These are phyloP conservation scores for Podospora pseudocomata DNA, from an alignment of 495 filamentous ascomycete genomes.

Conservation along the genomic window DNA sequence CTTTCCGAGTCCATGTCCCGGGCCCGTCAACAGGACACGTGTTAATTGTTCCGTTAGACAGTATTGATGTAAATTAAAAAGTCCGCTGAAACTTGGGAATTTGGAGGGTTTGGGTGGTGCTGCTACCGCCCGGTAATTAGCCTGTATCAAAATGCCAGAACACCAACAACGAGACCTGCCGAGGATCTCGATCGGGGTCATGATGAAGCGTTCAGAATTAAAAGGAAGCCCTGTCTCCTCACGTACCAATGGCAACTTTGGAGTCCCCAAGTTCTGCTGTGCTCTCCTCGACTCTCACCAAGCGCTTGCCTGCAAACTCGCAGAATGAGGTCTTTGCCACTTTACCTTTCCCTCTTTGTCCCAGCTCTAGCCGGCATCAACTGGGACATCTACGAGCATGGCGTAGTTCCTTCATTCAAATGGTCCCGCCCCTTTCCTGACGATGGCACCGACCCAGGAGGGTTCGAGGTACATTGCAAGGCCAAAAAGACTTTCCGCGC, in stretches of 20 bases:
- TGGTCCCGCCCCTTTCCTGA: conserved; percentile 35
- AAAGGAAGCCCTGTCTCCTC: not conserved
- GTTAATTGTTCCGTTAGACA: not conserved
- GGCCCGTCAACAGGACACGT: conserved; percentile 13
- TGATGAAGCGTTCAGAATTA: not conserved
- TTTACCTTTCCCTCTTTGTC: conserved; percentile 12
- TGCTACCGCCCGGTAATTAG: conserved; percentile 15
- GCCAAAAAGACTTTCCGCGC: conserved; percentile 27
- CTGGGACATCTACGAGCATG: conserved; percentile 34
- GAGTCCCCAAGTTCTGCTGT: not conserved
- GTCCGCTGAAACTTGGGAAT: not conserved
- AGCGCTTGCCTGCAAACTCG: not conserved
- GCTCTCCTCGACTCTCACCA: not conserved
- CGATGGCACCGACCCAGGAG: conserved; percentile 28
- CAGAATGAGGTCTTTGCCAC: conserved; percentile 12
- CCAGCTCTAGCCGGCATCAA: conserved; percentile 23
- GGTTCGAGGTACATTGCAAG: conserved; percentile 32
- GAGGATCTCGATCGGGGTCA: not conserved
- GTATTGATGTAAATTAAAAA: conserved; percentile 5
- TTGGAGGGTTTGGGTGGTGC: not conserved
- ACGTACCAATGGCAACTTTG: not conserved
- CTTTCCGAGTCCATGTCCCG: not conserved
- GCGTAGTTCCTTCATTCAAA: conserved; percentile 31
- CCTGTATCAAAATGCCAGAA: conserved; percentile 10
- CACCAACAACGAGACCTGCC: not conserved